These are phyloP conservation scores for Wickerhamomyces queroliae DNA, from an alignment of 805 yeast species.

Conservation along the genomic window DNA sequence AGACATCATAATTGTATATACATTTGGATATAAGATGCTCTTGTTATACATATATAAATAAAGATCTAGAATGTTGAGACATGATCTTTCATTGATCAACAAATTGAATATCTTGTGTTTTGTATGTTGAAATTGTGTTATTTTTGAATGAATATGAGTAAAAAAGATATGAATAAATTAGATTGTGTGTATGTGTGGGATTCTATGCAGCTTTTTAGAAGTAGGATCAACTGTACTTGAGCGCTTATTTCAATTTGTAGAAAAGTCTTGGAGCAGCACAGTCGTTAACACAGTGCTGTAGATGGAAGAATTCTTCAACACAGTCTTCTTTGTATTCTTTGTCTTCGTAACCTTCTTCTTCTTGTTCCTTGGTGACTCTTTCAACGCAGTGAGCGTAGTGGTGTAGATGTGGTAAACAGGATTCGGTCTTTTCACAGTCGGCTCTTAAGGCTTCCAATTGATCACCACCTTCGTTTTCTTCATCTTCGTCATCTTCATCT, in stretches of 20 bases:
- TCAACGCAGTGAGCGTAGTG: constrained; percentile 94
- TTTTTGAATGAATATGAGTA: background rate
- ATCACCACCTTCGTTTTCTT: constrained; percentile 64
- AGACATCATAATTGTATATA: no score
- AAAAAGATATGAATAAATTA: background rate
- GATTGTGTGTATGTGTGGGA: background rate
- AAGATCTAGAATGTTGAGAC: background rate
- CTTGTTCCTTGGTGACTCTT: constrained; percentile 84
- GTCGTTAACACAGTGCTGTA: constrained; percentile 88
- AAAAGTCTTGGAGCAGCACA: constrained; percentile 89
- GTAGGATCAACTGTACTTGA: background rate
- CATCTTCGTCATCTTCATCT: constrained; percentile 65
- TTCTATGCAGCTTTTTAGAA: background rate
- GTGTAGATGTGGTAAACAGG: constrained; percentile 71
- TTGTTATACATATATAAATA: no score
- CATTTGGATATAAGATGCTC: no score
- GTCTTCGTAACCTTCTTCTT: constrained; percentile 79
- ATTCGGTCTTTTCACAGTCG: constrained; percentile 63
- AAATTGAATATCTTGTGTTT: no score
- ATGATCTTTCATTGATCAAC: no score
- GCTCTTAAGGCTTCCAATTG: constrained; percentile 58
- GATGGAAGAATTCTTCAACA: constrained; percentile 96
- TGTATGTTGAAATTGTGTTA: background rate
- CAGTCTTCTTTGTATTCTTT: constrained; percentile 91
- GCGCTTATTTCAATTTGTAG: constrained; percentile 67